phyloP scores from a whole-genome alignment of 2,329 filamentous ascomycete species.

The Claviceps sp. region DNA sequence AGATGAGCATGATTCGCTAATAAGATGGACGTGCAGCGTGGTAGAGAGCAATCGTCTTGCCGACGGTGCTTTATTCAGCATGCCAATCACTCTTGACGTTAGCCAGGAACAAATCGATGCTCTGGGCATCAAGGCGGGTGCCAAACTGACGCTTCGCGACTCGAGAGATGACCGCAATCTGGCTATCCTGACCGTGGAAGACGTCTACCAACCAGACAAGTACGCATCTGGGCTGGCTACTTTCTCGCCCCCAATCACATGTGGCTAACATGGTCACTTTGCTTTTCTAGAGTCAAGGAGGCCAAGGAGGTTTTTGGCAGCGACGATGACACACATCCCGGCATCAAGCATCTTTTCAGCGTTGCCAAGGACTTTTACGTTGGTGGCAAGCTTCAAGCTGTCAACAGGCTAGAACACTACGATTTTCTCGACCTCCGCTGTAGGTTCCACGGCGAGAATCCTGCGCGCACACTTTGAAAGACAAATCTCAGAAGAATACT shows the following conservation, averaged over 20 bases:
- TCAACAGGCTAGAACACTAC: slow-evolving; percentile 94
- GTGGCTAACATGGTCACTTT: neutral
- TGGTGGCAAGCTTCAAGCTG: slow-evolving; percentile 88
- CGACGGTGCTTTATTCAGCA: slow-evolving; percentile 84
- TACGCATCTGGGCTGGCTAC: slow-evolving; percentile 29
- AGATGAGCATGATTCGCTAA: neutral
- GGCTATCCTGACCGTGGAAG: slow-evolving; percentile 88
- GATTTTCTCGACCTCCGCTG: slow-evolving; percentile 95
- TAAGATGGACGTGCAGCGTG: slow-evolving; percentile 43
- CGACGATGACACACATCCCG: slow-evolving; percentile 79
- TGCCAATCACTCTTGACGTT: slow-evolving; percentile 91
- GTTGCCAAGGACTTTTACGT: slow-evolving; percentile 80
- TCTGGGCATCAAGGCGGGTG: slow-evolving; percentile 62
- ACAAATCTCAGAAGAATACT: neutral
- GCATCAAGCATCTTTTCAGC: slow-evolving; percentile 77
- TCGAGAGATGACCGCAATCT: slow-evolving; percentile 93
- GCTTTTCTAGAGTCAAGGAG: slow-evolving; percentile 57
- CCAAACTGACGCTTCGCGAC: slow-evolving; percentile 79
- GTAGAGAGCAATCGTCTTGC: slow-evolving; percentile 77
- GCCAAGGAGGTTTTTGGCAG: slow-evolving; percentile 90
- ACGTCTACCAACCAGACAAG: slow-evolving; percentile 95
- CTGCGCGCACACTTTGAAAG: no score
- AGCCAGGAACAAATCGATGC: slow-evolving; percentile 61
- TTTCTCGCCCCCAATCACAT: neutral
- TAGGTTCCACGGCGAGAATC: slow-evolving; percentile 28